Evolutionary conservation across 352 stramenopile species (phyloP).

Genomic region (Globisporangium middletonii): DNA sequence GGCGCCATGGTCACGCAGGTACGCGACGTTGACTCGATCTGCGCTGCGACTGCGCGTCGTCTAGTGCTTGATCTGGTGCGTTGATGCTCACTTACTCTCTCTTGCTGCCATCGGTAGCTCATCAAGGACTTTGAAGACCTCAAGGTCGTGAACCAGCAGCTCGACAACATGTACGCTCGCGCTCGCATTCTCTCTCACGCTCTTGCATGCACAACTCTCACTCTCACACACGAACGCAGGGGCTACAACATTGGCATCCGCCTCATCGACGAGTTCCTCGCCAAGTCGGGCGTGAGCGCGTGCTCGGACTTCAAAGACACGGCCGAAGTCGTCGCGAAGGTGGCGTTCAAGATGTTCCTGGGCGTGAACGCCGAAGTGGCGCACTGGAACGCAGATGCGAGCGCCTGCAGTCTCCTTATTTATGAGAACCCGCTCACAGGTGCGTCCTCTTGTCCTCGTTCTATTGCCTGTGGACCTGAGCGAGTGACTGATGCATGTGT

Average conservation of each 20-base stretch:
- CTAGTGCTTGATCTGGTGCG: neutral
- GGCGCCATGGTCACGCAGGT: slow-evolving; percentile 94
- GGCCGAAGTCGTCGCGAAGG: slow-evolving; percentile 93
- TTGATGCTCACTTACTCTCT: neutral
- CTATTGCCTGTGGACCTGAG: neutral
- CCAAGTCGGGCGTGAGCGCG: slow-evolving; percentile 86
- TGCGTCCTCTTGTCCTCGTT: slow-evolving; percentile 9
- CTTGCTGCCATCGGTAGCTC: slow-evolving; percentile 38
- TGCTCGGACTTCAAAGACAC: slow-evolving; percentile 92
- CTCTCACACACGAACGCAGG: slow-evolving; percentile 23
- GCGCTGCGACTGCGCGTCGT: neutral
- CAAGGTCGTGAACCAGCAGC: slow-evolving; percentile 93
- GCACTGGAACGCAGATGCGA: slow-evolving; percentile 87
- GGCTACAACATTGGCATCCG: slow-evolving; percentile 97
- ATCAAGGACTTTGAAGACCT: slow-evolving; percentile 96
- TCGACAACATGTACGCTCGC: slow-evolving; percentile 89
- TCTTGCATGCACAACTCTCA: neutral
- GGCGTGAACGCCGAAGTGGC: slow-evolving; percentile 91
- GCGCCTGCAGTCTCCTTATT: slow-evolving; percentile 90
- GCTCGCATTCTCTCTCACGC: neutral
- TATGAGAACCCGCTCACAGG: slow-evolving; percentile 94
- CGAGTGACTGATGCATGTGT: slow-evolving; percentile 1
- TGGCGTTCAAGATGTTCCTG: slow-evolving; percentile 98
- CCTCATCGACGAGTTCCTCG: slow-evolving; percentile 97
- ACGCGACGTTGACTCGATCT: neutral